phyloP scores from a whole-genome alignment of 805 yeast genomes.

The Yarrowia deformans region DNA sequence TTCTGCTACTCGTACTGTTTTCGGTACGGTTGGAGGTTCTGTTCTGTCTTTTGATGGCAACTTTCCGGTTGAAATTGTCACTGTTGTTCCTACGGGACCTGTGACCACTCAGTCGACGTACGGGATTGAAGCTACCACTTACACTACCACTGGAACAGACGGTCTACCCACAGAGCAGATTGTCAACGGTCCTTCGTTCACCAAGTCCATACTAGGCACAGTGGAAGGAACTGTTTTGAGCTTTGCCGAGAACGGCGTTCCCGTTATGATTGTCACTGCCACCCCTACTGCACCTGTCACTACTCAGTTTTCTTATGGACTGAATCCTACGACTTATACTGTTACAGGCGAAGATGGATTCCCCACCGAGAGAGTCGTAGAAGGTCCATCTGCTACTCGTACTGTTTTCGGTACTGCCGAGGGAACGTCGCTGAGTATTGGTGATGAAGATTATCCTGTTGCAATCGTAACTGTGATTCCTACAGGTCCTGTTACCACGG shows the following conservation, averaged over 20 bases:
- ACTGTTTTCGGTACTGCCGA: not conserved
- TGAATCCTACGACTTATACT: not conserved
- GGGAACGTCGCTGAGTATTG: not conserved
- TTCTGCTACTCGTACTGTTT: constrained; percentile 4
- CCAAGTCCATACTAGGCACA: not conserved
- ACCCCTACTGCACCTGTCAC: not conserved
- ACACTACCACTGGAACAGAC: not conserved
- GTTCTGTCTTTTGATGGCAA: not conserved
- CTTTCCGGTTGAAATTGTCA: not conserved
- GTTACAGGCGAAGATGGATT: not conserved
- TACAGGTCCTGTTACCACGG: not conserved
- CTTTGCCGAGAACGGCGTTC: not conserved
- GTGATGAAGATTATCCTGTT: not conserved
- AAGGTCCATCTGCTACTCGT: not conserved
- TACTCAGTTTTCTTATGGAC: not conserved
- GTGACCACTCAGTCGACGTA: not conserved
- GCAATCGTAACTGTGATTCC: not conserved
- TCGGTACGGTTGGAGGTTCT: not conserved
- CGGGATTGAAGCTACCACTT: not conserved
- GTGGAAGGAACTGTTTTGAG: not conserved
- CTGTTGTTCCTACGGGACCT: not conserved
- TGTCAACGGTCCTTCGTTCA: not conserved
- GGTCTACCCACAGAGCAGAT: not conserved
- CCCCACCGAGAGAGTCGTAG: not conserved
- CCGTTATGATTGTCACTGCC: not conserved